Evolutionary conservation across 1,284 basidiomycete genomes (phyloP).

Genomic region (Malassezia nana): DNA sequence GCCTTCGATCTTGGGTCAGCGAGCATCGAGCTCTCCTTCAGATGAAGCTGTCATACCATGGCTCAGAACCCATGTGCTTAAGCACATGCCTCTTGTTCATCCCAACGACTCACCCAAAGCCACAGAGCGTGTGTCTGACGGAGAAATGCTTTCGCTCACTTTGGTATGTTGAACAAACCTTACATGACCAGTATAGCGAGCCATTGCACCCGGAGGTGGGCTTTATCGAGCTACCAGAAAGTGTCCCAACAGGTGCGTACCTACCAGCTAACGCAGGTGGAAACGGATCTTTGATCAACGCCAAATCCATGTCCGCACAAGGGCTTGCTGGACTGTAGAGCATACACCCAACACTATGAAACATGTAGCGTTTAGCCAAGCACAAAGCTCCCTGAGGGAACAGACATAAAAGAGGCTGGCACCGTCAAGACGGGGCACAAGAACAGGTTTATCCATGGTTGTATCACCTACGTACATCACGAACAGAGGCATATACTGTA

Average conservation of each 20-base stretch:
- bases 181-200: constrained; percentile 21
- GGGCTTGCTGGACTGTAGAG: neutral
- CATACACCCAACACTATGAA: neutral
- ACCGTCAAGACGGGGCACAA: neutral
- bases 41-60: constrained; percentile 20
- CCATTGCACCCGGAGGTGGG: constrained; percentile 32
- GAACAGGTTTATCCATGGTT: constrained; percentile 10
- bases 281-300: constrained; percentile 2
- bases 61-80: constrained; percentile 36
- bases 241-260: constrained; percentile 8
- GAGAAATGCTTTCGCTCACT: constrained; percentile 5
- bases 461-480: constrained; percentile 17
- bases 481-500: constrained; percentile 16
- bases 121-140: constrained; percentile 8
- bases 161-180: constrained; percentile 14
- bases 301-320: neutral
- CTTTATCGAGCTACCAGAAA: constrained; percentile 29
- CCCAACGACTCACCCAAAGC: constrained; percentile 26
- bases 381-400: too few relatives aligned
- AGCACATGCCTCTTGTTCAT: constrained; percentile 37
- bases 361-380: too few relatives aligned
- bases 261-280: neutral
- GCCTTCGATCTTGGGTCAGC: constrained; percentile 3
- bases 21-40: neutral
- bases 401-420: neutral